These are phyloP conservation scores for Scheffersomyces coipomensis DNA, from an alignment of 805 yeast species.

Conservation along the genomic window DNA sequence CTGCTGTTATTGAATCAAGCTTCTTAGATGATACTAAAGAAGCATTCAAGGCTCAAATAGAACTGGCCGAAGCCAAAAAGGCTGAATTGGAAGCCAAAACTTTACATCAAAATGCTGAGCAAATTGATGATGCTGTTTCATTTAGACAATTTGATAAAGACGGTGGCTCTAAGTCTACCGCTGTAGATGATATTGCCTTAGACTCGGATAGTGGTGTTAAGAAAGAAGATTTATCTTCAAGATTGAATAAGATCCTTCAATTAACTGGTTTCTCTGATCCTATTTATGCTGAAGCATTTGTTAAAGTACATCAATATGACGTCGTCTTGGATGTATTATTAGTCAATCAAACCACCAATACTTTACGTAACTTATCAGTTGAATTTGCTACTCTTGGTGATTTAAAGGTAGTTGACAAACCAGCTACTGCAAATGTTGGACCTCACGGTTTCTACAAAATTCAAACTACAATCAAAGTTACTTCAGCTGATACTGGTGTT, in stretches of 20 bases:
- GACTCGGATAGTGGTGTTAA: conserved; percentile 49
- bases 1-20: conserved; percentile 55
- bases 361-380: conserved; percentile 86
- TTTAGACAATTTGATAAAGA: conserved; percentile 74
- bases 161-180: conserved; percentile 18
- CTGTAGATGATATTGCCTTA: conserved; percentile 56
- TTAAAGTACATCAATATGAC: conserved; percentile 95
- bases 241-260: conserved; percentile 84
- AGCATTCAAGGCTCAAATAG: conserved; percentile 75
- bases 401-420: conserved; percentile 88
- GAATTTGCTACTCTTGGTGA: conserved; percentile 97
- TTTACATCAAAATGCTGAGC: conserved; percentile 62
- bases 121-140: conserved; percentile 72
- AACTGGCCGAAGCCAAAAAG: conserved; percentile 55
- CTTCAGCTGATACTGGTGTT: conserved; percentile 97
- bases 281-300: conserved; percentile 95
- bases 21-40: conserved; percentile 85
- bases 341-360: conserved; percentile 90
- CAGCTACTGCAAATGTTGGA: conserved; percentile 84
- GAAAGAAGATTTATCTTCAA: conserved; percentile 65
- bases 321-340: conserved; percentile 89
- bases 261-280: conserved; percentile 98
- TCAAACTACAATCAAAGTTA: conserved; percentile 87
- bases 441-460: conserved; percentile 96
- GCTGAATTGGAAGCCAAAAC: conserved; percentile 56